Evolutionary conservation across 2,329 filamentous ascomycete species (phyloP).

Genomic region (Uncinocarpus reesii): DNA sequence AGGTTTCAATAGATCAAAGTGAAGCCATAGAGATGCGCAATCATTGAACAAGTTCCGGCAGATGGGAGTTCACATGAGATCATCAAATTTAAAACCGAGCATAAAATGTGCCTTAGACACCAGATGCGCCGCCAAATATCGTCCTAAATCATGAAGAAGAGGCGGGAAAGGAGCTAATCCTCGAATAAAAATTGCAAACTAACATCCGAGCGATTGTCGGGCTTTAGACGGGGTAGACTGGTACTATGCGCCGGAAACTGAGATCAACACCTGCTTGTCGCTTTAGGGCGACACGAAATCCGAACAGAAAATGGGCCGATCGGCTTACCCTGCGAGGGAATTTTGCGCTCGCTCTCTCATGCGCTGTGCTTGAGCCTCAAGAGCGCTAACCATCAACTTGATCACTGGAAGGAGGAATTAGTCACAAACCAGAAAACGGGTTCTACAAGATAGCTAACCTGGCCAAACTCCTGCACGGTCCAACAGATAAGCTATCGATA

Average conservation of each 20-base stretch:
- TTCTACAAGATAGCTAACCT: slow-evolving; percentile 46
- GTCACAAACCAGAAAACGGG: slow-evolving; percentile 12
- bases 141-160: background rate
- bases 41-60: background rate
- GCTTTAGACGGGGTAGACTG: background rate
- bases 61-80: background rate
- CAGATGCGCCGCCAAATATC: slow-evolving; percentile 3
- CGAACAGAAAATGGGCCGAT: background rate
- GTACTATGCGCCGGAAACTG: background rate
- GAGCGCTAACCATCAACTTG: slow-evolving; percentile 57
- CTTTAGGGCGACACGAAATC: background rate
- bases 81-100: background rate
- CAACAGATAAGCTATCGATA: slow-evolving; percentile 75
- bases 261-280: background rate
- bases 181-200: background rate
- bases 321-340: slow-evolving; percentile 11
- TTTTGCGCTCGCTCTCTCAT: slow-evolving; percentile 49
- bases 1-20: background rate
- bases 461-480: slow-evolving; percentile 89
- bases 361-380: slow-evolving; percentile 54
- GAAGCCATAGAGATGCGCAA: background rate
- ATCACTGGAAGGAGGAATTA: slow-evolving; percentile 43
- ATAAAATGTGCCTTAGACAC: slow-evolving; percentile 2
- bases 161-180: background rate
- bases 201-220: background rate